Base-by-base conservation (phyloP, 2,329 filamentous ascomycete genomes). In the Colletotrichum sojae region DNA sequence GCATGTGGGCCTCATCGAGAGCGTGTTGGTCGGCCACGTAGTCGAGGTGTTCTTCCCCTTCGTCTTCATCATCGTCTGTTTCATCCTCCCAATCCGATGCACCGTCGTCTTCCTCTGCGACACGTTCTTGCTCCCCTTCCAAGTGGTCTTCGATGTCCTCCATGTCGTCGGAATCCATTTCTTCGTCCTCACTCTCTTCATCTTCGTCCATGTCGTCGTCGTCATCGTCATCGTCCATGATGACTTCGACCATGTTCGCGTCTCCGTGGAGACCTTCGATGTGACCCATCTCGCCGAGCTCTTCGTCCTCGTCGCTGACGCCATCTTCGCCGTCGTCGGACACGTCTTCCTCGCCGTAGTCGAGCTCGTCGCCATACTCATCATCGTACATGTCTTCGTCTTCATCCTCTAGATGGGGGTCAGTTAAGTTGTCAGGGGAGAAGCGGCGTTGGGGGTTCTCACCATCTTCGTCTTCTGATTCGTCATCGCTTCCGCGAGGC, bases 331-430 rank as follows among this genome's bases (percentile, higher is more conserved):
- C 93, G 75, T 95, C 93, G 72, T 87, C 88, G 0, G 90, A 90
- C 76, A 93, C 87, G 39, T 94, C 94, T 73, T 95, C 93, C 52
- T 96, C 94, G 22, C 85, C 88, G 75, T 97, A 97, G 63, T 97
- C 94, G 90, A 98, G 96, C 73, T 97, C 95, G 45, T 97, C 94
- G 73, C 94, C 95, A 69, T 94, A 93, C 63, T 95, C 94, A 69
- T 96, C 94, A 58, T 94, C 93, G 73, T 97, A 97, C 93, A 97
- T 96, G 74, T 96, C 94, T 73, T 95, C 93, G 64, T 95, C 92
- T 54, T 94, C 94, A 70, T 89, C 86, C 70, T 82, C 77, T 56
- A 79, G 15, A 61, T 12, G n/a, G 12, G 5, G 1, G 43, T 78
- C 54, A 77, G 73, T 27, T 59, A 73, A 55, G 13, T 3, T 27